Percentiles rank a stretch among this genome's conserved stretches.
Evolutionary conservation across 345 rosid genomes (phyloP).

Genomic region (Populus davidiana): DNA sequence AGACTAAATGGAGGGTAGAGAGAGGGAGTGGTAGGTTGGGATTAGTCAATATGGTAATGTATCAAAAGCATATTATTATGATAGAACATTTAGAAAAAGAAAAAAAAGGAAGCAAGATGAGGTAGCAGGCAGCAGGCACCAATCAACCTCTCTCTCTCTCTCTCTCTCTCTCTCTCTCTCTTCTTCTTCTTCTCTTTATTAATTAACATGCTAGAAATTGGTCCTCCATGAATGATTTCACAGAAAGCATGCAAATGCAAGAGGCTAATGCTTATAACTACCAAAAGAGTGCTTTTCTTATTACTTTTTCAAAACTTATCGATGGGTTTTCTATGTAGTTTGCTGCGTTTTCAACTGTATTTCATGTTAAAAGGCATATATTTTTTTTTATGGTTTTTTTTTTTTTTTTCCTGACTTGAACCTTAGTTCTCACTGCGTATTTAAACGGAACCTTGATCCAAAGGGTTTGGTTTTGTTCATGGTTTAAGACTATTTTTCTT

Average conservation of each 20-base stretch:
- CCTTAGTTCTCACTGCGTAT: no score
- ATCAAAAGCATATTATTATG: slow-evolving; percentile 34
- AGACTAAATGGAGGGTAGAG: slow-evolving; percentile 5
- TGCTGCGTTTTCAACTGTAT: no score
- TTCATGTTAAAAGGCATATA: no score
- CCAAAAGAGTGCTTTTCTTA: background rate
- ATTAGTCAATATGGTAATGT: slow-evolving; percentile 48
- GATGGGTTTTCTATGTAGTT: no score
- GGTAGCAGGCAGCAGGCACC: background rate
- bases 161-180: background rate
- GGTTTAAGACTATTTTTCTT: no score
- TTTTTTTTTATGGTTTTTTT: no score
- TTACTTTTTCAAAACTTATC: background rate
- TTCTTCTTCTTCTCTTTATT: background rate
- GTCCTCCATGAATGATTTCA: slow-evolving; percentile 33
- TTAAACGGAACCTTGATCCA: no score
- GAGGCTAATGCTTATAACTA: slow-evolving; percentile 7
- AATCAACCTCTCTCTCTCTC: background rate
- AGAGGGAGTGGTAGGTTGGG: slow-evolving; percentile 25
- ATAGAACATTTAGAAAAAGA: slow-evolving; percentile 17
- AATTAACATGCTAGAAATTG: slow-evolving; percentile 19
- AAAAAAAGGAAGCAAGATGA: background rate
- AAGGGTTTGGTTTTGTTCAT: no score
- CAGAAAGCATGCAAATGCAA: slow-evolving; percentile 32
- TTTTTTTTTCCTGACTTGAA: no score